These are phyloP conservation scores for Monotropa hypopitys DNA, from an alignment of 179 eudicot species.

Conservation along the genomic window DNA sequence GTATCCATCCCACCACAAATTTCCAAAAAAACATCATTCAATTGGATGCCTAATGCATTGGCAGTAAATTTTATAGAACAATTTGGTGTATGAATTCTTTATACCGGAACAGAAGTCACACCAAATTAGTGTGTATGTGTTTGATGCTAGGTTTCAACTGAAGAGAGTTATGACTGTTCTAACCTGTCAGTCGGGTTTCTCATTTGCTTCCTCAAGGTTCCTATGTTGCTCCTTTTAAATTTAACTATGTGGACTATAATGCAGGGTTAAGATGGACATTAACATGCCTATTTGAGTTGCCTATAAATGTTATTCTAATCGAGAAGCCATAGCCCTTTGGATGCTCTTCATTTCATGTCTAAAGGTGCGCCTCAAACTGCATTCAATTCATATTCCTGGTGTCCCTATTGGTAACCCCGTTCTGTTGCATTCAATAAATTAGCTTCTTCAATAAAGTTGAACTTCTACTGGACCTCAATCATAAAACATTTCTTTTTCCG, in stretches of 20 bases:
- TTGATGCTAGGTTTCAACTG: background rate
- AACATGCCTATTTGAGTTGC: conserved; percentile 77
- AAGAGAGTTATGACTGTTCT: background rate
- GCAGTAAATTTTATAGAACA: background rate
- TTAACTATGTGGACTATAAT: conserved; percentile 6
- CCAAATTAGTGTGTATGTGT: background rate
- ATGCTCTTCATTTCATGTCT: conserved; percentile 94
- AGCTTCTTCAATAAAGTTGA: background rate
- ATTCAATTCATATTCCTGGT: background rate
- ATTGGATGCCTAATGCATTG: background rate
- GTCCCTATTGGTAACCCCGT: background rate
- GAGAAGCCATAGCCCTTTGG: conserved; percentile 86
- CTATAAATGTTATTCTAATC: conserved; percentile 67
- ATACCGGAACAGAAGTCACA: background rate
- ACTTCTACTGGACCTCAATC: background rate
- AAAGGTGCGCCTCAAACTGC: conserved; percentile 27
- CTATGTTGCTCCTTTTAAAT: background rate
- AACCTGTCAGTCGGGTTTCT: background rate
- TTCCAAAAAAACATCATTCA: background rate
- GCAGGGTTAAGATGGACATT: conserved; percentile 72
- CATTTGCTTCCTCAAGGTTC: too few relatives aligned
- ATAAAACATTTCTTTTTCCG: background rate
- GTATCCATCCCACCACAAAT: too few relatives aligned
- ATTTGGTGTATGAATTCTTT: background rate
- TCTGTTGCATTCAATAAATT: background rate